These are phyloP conservation scores for Talaromyces piceae DNA, from an alignment of 2,329 filamentous ascomycete genomes.

Conservation along the genomic window DNA sequence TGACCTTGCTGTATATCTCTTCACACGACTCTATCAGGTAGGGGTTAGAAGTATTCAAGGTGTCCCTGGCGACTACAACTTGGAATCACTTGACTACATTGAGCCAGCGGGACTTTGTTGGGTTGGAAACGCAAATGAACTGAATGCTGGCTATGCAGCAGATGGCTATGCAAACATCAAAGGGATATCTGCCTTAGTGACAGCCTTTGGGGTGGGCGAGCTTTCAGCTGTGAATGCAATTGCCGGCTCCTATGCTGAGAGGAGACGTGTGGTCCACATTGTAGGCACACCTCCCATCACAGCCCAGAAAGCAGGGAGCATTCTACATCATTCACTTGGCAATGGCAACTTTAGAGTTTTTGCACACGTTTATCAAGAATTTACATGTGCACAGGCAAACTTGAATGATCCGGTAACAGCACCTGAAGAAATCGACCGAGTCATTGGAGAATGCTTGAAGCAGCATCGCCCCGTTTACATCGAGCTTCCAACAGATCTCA, in stretches of 20 bases:
- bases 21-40: slow-evolving; percentile 55
- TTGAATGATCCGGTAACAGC: slow-evolving; percentile 54
- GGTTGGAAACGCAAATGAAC: slow-evolving; percentile 63
- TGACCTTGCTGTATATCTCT: slow-evolving; percentile 46
- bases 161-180: slow-evolving; percentile 71
- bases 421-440: slow-evolving; percentile 68
- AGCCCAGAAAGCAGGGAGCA: slow-evolving; percentile 39
- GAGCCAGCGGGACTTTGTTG: slow-evolving; percentile 52
- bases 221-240: slow-evolving; percentile 64
- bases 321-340: slow-evolving; percentile 61
- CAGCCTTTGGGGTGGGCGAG: slow-evolving; percentile 66
- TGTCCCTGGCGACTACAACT: slow-evolving; percentile 67
- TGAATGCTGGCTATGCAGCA: slow-evolving; percentile 68
- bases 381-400: slow-evolving; percentile 65
- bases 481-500: slow-evolving; percentile 74
- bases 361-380: slow-evolving; percentile 63
- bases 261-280: slow-evolving; percentile 59
- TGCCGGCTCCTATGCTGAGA: slow-evolving; percentile 67
- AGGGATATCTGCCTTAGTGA: slow-evolving; percentile 61
- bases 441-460: slow-evolving; percentile 66
- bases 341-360: slow-evolving; percentile 81
- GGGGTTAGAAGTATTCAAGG: slow-evolving; percentile 60
- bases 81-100: slow-evolving; percentile 61
- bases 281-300: slow-evolving; percentile 47
- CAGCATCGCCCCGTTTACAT: slow-evolving; percentile 75